These are phyloP conservation scores for Aspergillus sojae DNA, from an alignment of 2,329 filamentous ascomycete species.

Conservation along the genomic window DNA sequence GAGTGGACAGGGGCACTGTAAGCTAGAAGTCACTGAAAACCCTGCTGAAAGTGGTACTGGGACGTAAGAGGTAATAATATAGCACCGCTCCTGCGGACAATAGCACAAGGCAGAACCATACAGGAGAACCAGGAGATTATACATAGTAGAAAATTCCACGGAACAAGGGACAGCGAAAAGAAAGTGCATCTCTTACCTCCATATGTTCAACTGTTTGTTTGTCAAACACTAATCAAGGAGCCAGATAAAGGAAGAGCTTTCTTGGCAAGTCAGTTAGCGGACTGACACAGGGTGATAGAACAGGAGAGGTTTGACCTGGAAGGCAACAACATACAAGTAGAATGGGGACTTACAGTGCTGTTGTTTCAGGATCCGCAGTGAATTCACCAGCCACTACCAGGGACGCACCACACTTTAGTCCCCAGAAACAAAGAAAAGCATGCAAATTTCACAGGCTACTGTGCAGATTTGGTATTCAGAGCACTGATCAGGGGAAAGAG, in stretches of 20 bases:
- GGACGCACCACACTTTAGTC: not conserved
- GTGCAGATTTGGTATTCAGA: not conserved
- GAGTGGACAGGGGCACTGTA: not conserved
- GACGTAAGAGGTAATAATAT: not conserved
- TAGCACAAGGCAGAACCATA: not conserved
- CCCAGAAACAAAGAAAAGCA: not conserved
- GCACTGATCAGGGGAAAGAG: not conserved
- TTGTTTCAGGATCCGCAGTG: not conserved
- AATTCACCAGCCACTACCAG: not conserved
- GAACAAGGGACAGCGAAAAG: not conserved
- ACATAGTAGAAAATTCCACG: not conserved
- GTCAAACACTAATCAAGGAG: not conserved
- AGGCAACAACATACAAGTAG: not conserved
- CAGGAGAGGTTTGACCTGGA: not conserved
- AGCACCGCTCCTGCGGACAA: not conserved
- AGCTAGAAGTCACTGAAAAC: not conserved
- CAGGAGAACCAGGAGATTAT: not conserved
- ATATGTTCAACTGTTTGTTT: not conserved
- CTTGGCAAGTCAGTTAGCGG: not conserved
- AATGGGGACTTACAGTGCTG: not conserved
- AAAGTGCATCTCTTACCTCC: constrained; percentile 1
- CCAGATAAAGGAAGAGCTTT: not conserved
- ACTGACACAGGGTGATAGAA: not conserved
- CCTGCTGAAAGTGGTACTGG: not conserved
- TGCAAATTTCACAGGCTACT: not conserved